Conservation (phyloP, 331 rosid genomes). For the Spiraea crenata region DNA sequence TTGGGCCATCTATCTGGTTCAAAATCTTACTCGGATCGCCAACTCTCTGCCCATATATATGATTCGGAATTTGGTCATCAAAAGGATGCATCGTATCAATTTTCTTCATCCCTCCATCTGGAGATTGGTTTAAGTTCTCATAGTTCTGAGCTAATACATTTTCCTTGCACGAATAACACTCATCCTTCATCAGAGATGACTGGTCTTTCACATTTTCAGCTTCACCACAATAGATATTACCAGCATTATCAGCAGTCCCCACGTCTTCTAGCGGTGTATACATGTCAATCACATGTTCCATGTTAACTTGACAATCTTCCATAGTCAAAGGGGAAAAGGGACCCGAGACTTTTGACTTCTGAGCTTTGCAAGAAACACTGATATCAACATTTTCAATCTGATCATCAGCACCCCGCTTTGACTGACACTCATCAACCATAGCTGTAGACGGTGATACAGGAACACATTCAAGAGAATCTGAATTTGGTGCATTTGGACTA, state of each 20-base stretch:
- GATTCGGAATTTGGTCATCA: constrained; percentile 24
- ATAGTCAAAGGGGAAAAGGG: not conserved
- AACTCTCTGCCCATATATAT: constrained; percentile 19
- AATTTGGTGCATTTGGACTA: constrained; percentile 17
- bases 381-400: constrained; percentile 17
- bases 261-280: constrained; percentile 17
- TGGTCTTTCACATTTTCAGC: constrained; percentile 18
- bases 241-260: not conserved
- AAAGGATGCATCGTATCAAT: constrained; percentile 18
- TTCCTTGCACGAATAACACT: constrained; percentile 20
- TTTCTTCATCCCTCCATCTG: constrained; percentile 17
- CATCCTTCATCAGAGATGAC: constrained; percentile 13
- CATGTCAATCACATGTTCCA: constrained; percentile 20
- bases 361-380: constrained; percentile 20
- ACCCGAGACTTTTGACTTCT: constrained; percentile 9
- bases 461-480: constrained; percentile 16
- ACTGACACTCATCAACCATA: constrained; percentile 13
- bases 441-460: constrained; percentile 15
- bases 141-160: constrained; percentile 5
- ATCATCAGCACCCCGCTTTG: constrained; percentile 24
- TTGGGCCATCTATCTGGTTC: constrained; percentile 32
- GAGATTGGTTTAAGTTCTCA: constrained; percentile 22
- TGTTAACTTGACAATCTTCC: constrained; percentile 21
- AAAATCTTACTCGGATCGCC: constrained; percentile 21
- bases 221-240: constrained; percentile 14